These are phyloP conservation scores for Xerocomellus chrysenteron DNA, from an alignment of 768 basidiomycete species.

Conservation along the genomic window DNA sequence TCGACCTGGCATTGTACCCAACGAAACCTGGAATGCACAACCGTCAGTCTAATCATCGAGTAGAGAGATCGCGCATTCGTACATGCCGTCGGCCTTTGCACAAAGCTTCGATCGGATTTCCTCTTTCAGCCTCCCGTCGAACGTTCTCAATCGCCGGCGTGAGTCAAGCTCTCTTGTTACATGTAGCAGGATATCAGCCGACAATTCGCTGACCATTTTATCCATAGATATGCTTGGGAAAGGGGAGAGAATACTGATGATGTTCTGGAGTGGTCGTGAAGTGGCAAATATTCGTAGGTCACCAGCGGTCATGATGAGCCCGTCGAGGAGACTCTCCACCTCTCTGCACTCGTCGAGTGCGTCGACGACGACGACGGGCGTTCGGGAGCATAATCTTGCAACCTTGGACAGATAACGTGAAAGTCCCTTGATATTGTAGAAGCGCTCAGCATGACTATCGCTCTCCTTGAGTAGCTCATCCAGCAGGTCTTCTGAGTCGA, in stretches of 20 bases:
- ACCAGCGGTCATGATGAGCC: neutral
- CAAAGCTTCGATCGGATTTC: constrained; percentile 4
- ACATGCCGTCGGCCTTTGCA: constrained; percentile 20
- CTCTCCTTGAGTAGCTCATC: constrained; percentile 1
- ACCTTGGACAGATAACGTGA: neutral
- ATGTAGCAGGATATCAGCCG: constrained; percentile 4
- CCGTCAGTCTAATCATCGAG: neutral
- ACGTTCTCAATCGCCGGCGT: neutral
- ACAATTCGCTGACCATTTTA: neutral
- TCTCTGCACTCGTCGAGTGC: constrained; percentile 18
- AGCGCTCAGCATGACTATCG: neutral
- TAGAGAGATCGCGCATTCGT: neutral
- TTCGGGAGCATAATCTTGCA: neutral
- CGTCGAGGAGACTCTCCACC: constrained; percentile 2
- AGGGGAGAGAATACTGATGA: neutral
- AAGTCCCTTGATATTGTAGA: constrained; percentile 1
- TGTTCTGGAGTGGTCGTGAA: constrained; percentile 3
- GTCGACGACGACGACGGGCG: constrained; percentile 13
- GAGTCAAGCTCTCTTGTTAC: constrained; percentile 9
- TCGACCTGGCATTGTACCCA: neutral
- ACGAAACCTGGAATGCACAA: neutral
- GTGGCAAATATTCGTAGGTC: constrained; percentile 9
- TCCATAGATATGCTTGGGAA: constrained; percentile 10
- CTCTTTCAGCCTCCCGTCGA: neutral
- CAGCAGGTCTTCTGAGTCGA: neutral